These are phyloP conservation scores for Bjerkandera adusta DNA, from an alignment of 1,284 basidiomycete genomes.

Conservation along the genomic window DNA sequence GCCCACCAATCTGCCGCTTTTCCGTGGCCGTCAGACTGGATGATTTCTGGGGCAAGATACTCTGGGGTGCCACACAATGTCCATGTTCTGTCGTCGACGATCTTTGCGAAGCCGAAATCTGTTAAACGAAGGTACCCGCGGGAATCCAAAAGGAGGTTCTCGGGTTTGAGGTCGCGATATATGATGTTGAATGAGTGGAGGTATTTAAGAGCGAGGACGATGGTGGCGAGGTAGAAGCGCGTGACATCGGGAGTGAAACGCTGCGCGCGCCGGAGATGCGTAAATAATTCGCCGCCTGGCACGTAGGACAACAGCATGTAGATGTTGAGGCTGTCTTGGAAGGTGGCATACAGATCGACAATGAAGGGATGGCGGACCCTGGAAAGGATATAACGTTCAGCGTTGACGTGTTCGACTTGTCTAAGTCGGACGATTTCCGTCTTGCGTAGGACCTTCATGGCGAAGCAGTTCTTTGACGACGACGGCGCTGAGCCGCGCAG, in stretches of 20 bases:
- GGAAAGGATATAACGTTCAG: slow-evolving; percentile 94
- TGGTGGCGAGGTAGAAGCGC: slow-evolving; percentile 97
- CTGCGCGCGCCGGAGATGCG: slow-evolving; percentile 87
- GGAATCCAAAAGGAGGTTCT: slow-evolving; percentile 93
- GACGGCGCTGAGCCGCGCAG: slow-evolving; percentile 48
- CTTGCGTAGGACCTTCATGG: slow-evolving; percentile 92
- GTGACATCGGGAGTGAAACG: slow-evolving; percentile 98
- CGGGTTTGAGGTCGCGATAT: slow-evolving; percentile 97
- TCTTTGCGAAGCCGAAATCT: slow-evolving; percentile 98
- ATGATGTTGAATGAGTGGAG: slow-evolving; percentile 98
- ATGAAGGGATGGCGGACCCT: slow-evolving; percentile 81
- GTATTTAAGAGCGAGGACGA: slow-evolving; percentile 94
- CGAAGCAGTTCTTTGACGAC: slow-evolving; percentile 69
- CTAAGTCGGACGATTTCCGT: slow-evolving; percentile 93
- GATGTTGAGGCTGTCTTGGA: slow-evolving; percentile 92
- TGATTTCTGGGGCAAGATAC: slow-evolving; percentile 93
- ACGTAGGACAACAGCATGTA: slow-evolving; percentile 99
- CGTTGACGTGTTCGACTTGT: slow-evolving; percentile 98
- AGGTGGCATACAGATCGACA: slow-evolving; percentile 91
- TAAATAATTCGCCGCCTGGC: slow-evolving; percentile 96
- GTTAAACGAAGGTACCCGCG: slow-evolving; percentile 97
- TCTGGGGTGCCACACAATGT: slow-evolving; percentile 98
- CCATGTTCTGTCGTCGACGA: slow-evolving; percentile 99
- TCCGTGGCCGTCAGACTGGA: slow-evolving; percentile 96
- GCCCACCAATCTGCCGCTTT: slow-evolving; percentile 99